These are phyloP conservation scores for Pseudocercospora pini-densiflorae DNA, from an alignment of 2,329 filamentous ascomycete species.

Conservation along the genomic window DNA sequence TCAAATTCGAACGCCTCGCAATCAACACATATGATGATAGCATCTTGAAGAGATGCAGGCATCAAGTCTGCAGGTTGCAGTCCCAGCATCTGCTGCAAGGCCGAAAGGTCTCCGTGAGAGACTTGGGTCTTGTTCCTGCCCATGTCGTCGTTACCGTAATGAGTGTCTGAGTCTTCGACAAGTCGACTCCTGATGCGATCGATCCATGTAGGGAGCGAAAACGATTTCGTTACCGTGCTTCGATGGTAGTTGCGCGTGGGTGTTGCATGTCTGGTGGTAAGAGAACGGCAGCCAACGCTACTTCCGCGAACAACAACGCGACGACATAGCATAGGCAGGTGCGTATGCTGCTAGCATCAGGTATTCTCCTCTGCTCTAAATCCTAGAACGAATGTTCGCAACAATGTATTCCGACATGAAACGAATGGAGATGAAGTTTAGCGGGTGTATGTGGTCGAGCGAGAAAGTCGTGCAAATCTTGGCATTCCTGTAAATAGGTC, in stretches of 20 bases:
- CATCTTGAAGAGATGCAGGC: constrained; percentile 37
- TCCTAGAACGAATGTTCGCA: not conserved
- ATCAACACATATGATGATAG: constrained; percentile 78
- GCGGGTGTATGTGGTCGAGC: not conserved
- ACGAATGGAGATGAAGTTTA: not conserved
- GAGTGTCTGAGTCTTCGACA: not conserved
- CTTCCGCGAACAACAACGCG: not conserved
- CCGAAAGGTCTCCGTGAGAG: not conserved
- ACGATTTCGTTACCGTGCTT: not conserved
- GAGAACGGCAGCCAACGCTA: not conserved
- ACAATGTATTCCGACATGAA: not conserved
- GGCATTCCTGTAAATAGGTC: no score
- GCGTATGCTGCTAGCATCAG: not conserved
- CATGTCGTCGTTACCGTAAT: not conserved
- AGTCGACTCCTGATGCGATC: not conserved
- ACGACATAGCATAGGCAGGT: not conserved
- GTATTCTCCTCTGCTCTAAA: no score
- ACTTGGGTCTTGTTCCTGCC: not conserved
- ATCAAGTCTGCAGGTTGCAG: constrained; percentile 16
- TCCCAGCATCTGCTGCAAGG: constrained; percentile 18
- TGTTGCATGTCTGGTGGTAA: not conserved
- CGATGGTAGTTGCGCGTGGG: not conserved
- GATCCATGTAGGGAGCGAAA: not conserved
- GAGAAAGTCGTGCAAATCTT: no score
- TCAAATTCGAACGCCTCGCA: constrained; percentile 78